phyloP scores from a whole-genome alignment of 2,329 filamentous ascomycete species.

The Emmonsia crescens region DNA sequence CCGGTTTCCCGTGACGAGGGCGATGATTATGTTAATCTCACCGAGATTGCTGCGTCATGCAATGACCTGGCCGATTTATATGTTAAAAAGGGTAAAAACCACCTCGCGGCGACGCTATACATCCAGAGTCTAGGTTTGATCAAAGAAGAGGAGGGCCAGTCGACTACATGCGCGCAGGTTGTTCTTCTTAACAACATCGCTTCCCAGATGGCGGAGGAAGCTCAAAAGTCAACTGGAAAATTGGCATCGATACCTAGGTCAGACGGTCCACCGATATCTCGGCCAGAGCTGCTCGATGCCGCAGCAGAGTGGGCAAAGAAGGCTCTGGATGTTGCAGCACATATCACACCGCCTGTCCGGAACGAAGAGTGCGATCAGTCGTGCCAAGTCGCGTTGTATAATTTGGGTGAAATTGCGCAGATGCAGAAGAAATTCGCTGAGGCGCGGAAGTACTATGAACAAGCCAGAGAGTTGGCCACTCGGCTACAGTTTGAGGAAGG shows the following conservation, averaged over 20 bases:
- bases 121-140: slow-evolving; percentile 69
- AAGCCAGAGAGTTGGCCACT: slow-evolving; percentile 52
- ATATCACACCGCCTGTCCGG: slow-evolving; percentile 54
- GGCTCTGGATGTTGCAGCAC: slow-evolving; percentile 55
- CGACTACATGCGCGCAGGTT: slow-evolving; percentile 62
- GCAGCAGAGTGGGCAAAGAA: slow-evolving; percentile 71
- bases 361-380: slow-evolving; percentile 73
- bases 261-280: slow-evolving; percentile 38
- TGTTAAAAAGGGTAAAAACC: slow-evolving; percentile 60
- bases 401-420: slow-evolving; percentile 72
- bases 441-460: slow-evolving; percentile 57
- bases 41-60: slow-evolving; percentile 26
- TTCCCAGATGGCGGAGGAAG: slow-evolving; percentile 36
- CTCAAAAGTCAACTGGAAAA: slow-evolving; percentile 18
- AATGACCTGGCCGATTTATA: slow-evolving; percentile 66
- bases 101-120: slow-evolving; percentile 75
- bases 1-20: slow-evolving; percentile 47
- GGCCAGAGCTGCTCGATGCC: slow-evolving; percentile 54
- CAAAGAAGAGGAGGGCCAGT: slow-evolving; percentile 32
- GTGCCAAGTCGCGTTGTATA: slow-evolving; percentile 75
- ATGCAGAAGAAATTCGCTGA: slow-evolving; percentile 56
- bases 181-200: slow-evolving; percentile 54
- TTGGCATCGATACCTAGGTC: slow-evolving; percentile 25
- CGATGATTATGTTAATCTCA: slow-evolving; percentile 27
- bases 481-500: slow-evolving; percentile 32